These are phyloP conservation scores for Chalciporus sp. DNA, from an alignment of 1,284 basidiomycete species.

Conservation along the genomic window DNA sequence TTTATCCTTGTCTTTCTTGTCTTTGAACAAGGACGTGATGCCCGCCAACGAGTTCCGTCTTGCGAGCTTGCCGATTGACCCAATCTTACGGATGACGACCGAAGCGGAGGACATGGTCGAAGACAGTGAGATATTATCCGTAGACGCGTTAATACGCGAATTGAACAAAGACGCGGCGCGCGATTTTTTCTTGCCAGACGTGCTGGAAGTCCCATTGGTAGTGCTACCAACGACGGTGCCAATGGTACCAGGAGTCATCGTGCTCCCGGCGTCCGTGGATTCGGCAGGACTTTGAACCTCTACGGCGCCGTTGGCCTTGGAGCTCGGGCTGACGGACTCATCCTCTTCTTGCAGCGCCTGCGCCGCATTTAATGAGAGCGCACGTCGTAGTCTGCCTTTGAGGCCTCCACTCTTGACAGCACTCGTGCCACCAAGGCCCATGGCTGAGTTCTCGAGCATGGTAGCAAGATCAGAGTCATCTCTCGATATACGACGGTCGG, in stretches of 20 bases:
- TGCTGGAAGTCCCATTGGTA: conserved; percentile 38
- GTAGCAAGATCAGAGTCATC: conserved; percentile 74
- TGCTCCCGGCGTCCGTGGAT: conserved; percentile 31
- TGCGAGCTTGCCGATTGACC: conserved; percentile 90
- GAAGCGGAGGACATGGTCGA: conserved; percentile 97
- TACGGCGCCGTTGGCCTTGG: conserved; percentile 26
- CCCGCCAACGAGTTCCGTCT: conserved; percentile 88
- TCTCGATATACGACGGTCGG: conserved; percentile 75
- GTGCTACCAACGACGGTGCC: conserved; percentile 6
- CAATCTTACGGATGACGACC: conserved; percentile 97
- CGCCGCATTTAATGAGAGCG: conserved; percentile 66
- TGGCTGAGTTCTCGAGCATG: conserved; percentile 53
- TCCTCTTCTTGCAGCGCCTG: conserved; percentile 61
- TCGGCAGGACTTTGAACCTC: conserved; percentile 30
- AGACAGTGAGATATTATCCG: conserved; percentile 96
- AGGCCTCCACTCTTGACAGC: conserved; percentile 62
- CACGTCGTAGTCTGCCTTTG: conserved; percentile 76
- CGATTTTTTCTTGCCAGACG: conserved; percentile 61
- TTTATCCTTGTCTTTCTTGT: conserved; percentile 71
- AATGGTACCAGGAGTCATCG: conserved; percentile 19
- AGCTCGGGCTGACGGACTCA: conserved; percentile 32
- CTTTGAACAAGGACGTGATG: conserved; percentile 94
- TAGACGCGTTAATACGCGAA: conserved; percentile 88
- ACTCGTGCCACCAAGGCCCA: conserved; percentile 36
- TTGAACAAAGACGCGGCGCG: conserved; percentile 82